Percentiles rank a stretch among this genome's conserved stretches.
phyloP scores from a whole-genome alignment of 805 yeast genomes.

The Peterozyma toletana region DNA sequence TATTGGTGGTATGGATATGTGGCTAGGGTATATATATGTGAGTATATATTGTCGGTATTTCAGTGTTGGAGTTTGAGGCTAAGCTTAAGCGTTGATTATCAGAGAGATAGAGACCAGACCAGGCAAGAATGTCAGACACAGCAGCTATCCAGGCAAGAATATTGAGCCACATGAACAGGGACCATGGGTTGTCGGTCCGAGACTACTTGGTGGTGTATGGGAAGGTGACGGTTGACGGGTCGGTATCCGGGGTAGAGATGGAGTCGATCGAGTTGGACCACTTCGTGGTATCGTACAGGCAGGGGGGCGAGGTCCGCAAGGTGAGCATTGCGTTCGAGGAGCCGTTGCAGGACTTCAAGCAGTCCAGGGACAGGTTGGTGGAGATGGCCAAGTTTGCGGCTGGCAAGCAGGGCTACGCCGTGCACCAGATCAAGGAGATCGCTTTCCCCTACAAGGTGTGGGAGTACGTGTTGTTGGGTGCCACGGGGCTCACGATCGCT shows the following conservation, averaged over 20 bases:
- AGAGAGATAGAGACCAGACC: no score
- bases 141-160: conserved; percentile 36
- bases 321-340: conserved; percentile 43
- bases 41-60: no score
- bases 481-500: conserved; percentile 19
- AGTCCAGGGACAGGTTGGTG: conserved; percentile 48
- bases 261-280: conserved; percentile 36
- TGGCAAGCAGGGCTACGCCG: conserved; percentile 48
- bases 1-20: no score
- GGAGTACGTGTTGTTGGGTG: conserved; percentile 18
- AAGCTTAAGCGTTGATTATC: no score
- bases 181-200: conserved; percentile 62
- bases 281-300: conserved; percentile 39
- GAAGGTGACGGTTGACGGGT: conserved; percentile 32
- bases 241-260: conserved; percentile 33
- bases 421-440: conserved; percentile 40
- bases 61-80: no score
- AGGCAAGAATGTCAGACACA: not conserved
- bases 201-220: conserved; percentile 72
- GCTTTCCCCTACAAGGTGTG: conserved; percentile 28
- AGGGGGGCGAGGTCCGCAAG: conserved; percentile 29
- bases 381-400: conserved; percentile 77
- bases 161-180: conserved; percentile 69
- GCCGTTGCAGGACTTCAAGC: conserved; percentile 35
- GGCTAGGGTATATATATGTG: no score